A percentile compares a stretch with the other conserved stretches of the same genome.
phyloP scores from a whole-genome alignment of 2,329 filamentous ascomycete genomes.

The Botrytis squamosa region DNA sequence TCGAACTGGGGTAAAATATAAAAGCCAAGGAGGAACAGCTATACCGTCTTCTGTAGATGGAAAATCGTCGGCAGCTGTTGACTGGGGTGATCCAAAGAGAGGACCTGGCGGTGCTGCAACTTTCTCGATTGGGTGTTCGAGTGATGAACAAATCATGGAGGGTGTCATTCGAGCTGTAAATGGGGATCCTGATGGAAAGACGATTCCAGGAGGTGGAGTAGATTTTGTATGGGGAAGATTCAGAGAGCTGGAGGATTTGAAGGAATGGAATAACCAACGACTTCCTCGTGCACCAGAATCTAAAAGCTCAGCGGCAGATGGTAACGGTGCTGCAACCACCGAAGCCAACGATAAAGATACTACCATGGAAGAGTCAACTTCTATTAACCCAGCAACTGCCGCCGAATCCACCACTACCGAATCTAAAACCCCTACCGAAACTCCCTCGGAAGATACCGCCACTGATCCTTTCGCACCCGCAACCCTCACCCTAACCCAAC shows the following conservation, averaged over 20 bases:
- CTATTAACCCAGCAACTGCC: background rate
- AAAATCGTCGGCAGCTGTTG: conserved; percentile 73
- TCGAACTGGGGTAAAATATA: conserved; percentile 60
- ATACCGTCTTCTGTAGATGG: conserved; percentile 51
- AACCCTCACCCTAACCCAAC: conserved; percentile 39
- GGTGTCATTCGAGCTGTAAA: conserved; percentile 57
- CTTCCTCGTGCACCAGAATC: conserved; percentile 10
- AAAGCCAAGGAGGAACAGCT: conserved; percentile 59
- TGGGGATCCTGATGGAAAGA: conserved; percentile 57
- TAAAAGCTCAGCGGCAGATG: background rate
- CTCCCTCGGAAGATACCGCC: background rate
- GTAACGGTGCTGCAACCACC: background rate
- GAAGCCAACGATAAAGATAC: background rate
- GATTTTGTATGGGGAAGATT: conserved; percentile 68
- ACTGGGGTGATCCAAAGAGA: conserved; percentile 80
- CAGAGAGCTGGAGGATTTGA: conserved; percentile 62
- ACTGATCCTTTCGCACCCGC: conserved; percentile 19
- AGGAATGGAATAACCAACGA: conserved; percentile 64
- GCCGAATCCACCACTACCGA: background rate
- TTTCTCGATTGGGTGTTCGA: conserved; percentile 55
- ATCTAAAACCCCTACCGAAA: background rate
- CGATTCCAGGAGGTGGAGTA: conserved; percentile 59
- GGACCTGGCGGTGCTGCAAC: conserved; percentile 57
- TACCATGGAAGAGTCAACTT: background rate
- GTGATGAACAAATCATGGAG: conserved; percentile 57